These are phyloP conservation scores for Fraxinus velutina DNA, from an alignment of 305 asterid genomes.

Conservation along the genomic window DNA sequence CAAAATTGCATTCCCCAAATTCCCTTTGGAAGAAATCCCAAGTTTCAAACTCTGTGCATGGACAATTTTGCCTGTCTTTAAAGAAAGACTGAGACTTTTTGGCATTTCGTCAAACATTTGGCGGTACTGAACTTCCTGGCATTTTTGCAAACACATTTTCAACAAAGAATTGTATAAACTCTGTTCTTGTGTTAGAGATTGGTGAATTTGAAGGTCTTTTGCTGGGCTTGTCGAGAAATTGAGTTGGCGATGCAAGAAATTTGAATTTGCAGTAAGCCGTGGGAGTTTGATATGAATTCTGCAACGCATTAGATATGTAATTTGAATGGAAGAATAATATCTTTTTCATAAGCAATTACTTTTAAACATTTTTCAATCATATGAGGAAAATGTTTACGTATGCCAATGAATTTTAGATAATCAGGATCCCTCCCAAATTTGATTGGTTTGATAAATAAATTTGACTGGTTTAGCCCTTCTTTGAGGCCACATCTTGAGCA, in stretches of 20 bases:
- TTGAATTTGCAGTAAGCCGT: not conserved
- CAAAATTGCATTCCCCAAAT: constrained; percentile 56
- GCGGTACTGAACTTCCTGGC: constrained; percentile 60
- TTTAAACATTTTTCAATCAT: not conserved
- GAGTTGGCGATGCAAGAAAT: constrained; percentile 18
- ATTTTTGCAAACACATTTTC: constrained; percentile 43
- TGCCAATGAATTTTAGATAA: not conserved
- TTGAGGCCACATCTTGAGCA: too few relatives aligned
- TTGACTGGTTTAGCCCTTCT: too few relatives aligned
- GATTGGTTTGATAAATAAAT: not conserved
- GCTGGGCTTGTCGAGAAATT: constrained; percentile 31
- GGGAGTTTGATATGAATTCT: not conserved
- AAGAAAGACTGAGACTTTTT: constrained; percentile 35
- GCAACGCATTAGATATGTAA: constrained; percentile 23
- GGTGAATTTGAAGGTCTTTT: constrained; percentile 9
- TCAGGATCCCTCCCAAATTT: not conserved
- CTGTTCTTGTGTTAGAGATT: constrained; percentile 18
- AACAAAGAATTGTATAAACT: constrained; percentile 29
- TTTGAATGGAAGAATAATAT: not conserved
- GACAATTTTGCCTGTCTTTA: constrained; percentile 37
- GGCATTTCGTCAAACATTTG: constrained; percentile 63
- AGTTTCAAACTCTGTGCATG: constrained; percentile 54
- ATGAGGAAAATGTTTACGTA: not conserved
- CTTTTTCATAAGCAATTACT: not conserved
- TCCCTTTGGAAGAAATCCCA: constrained; percentile 49